Conservation (phyloP, 345 rosid species). For the Eucalyptus globulus region DNA sequence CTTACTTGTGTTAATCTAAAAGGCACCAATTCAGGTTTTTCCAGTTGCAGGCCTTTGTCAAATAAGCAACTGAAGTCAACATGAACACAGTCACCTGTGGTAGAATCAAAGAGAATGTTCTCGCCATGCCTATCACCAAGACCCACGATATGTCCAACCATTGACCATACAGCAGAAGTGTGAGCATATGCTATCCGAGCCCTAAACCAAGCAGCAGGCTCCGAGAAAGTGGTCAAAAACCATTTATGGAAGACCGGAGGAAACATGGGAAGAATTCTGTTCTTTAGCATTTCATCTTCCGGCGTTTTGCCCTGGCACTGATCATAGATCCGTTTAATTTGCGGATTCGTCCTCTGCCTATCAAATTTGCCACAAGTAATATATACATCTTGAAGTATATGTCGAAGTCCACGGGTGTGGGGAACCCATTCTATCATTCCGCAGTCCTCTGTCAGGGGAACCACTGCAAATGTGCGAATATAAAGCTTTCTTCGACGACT, state of each 20-base stretch:
- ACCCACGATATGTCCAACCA: conserved; percentile 99
- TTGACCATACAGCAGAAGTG: conserved; percentile 98
- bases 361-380: conserved; percentile 74
- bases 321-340: conserved; percentile 78
- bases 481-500: conserved; percentile 91
- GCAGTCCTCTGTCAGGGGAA: conserved; percentile 96
- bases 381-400: conserved; percentile 86
- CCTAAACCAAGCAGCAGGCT: conserved; percentile 99
- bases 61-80: conserved; percentile 98
- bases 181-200: conserved; percentile 95
- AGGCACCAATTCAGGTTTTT: conserved; percentile 98
- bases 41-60: conserved; percentile 92
- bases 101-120: conserved; percentile 95
- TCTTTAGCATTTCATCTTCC: conserved; percentile 86
- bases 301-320: conserved; percentile 72
- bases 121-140: conserved; percentile 98
- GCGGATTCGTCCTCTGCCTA: conserved; percentile 88
- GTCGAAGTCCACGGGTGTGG: conserved; percentile 89
- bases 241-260: conserved; percentile 95
- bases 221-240: conserved; percentile 93
- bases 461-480: conserved; percentile 89
- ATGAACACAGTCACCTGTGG: conserved; percentile 97
- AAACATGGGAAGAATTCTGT: conserved; percentile 88
- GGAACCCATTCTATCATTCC: conserved; percentile 99
- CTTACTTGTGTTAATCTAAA: conserved; percentile 94